Base-by-base conservation (phyloP, 805 yeast species). In the Kluyveromyces aestuarii region DNA sequence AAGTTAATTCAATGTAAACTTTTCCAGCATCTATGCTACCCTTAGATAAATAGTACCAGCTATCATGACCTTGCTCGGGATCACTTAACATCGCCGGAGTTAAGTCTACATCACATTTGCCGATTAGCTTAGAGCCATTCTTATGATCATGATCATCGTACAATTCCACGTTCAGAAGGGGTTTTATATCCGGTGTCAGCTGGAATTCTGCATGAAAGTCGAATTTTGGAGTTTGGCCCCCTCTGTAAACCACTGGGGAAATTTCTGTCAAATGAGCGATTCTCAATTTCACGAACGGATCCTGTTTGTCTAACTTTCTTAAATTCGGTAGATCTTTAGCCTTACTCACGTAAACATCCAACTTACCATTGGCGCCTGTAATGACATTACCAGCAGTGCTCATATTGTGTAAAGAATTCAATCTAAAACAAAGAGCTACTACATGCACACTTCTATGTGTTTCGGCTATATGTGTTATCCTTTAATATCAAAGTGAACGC, bases 201-300 rank as follows among this genome's bases (percentile, higher is more conserved):
- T 76, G 76, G 59, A 85, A 87, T 55, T 87, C 70, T 49, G 84
- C 72, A 53, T 86, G 88, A 51, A 81, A 81, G 51, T 87, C 82
- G 87, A 97, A 93, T 18, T 73, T 77, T 1, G 99, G 99, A 5
- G 87, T 84, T 62, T 93, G 99, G 1, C 99, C 99, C 1, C 96
- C 99, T 55, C 98, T 71, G 46, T 79, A 76, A 50, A 86, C 81
- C 0, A 87, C 75, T 36, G 80, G 81, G 1, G 97, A 87, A 59
- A 84, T 80, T 54, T 85, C 81, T 9, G 95, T 91, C 57, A 79
- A 77, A 51, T 87, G 87, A 27, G 90, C 91, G 6, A 93, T 73
- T 49, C 98, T 72, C 11, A 87, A 73, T 6, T 91, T 80, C 51
- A 89, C 84, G 67, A 87, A 90, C 2, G 98, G 99, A 54, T 87